A percentile compares a stretch with the other conserved stretches of the same genome.
Conservation (phyloP, 257 asterid species). For the Primulina eburnea region DNA sequence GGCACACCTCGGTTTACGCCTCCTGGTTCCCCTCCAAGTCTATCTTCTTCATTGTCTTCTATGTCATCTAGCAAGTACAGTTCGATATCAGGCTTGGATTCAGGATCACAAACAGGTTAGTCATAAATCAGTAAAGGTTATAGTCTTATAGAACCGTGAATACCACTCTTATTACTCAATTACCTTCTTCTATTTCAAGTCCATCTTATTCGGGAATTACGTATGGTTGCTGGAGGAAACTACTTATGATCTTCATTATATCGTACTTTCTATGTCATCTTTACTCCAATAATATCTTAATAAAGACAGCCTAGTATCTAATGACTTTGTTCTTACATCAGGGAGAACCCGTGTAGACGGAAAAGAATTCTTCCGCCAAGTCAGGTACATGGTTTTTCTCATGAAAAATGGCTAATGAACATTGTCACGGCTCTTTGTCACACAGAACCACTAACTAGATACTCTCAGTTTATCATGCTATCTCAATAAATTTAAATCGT, state of each 20-base stretch:
- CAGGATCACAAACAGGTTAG: conserved; percentile 78
- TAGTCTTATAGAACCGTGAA: neutral
- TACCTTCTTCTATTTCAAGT: neutral
- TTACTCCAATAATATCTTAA: neutral
- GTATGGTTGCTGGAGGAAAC: neutral
- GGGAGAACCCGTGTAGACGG: conserved; percentile 94
- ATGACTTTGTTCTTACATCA: conserved; percentile 21
- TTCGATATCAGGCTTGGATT: conserved; percentile 70
- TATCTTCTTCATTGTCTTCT: conserved; percentile 63
- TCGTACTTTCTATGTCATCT: neutral
- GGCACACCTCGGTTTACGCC: conserved; percentile 81
- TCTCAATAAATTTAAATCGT: neutral
- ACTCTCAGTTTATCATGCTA: neutral
- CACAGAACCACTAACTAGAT: neutral
- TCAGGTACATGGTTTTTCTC: conserved; percentile 50
- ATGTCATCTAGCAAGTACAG: conserved; percentile 52
- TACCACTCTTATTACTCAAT: neutral
- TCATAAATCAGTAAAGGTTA: neutral
- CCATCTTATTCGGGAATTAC: neutral
- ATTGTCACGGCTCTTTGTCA: neutral
- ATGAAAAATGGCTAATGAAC: neutral
- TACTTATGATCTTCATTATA: neutral
- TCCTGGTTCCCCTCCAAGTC: conserved; percentile 81
- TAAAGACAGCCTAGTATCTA: neutral
- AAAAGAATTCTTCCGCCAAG: conserved; percentile 97